A percentile compares a stretch with the other conserved stretches of the same genome.
Conservation (phyloP, 1,284 basidiomycete genomes). For the Heliocybe sulcata region DNA sequence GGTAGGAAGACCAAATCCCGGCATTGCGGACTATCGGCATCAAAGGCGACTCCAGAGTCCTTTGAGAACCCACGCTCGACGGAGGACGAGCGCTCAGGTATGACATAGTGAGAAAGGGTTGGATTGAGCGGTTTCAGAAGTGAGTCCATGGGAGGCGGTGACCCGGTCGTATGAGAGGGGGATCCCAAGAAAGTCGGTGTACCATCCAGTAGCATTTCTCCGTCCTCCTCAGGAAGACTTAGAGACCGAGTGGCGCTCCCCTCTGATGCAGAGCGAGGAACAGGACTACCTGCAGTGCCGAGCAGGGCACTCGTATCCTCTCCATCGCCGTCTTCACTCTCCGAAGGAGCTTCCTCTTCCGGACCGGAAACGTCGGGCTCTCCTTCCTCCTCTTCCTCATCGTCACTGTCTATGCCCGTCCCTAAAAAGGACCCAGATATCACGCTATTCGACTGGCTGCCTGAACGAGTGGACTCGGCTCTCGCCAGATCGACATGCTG, state of each 20-base stretch:
- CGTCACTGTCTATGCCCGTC: conserved; percentile 15
- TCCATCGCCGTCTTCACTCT: conserved; percentile 9
- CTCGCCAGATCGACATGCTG: conserved; percentile 68
- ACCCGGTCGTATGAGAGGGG: not conserved
- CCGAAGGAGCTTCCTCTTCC: not conserved
- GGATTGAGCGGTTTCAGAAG: not conserved
- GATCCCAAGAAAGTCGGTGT: not conserved
- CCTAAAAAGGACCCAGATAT: conserved; percentile 18
- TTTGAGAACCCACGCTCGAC: too few relatives aligned
- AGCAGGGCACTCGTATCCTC: not conserved
- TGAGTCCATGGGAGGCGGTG: not conserved
- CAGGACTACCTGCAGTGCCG: not conserved
- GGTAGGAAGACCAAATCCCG: too few relatives aligned
- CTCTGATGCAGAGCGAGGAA: not conserved
- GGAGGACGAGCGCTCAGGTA: not conserved
- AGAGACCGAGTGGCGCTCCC: not conserved
- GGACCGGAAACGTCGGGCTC: not conserved
- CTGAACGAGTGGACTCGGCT: conserved; percentile 26
- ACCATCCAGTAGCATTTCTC: not conserved
- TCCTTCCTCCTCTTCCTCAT: conserved; percentile 17
- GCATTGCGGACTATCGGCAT: too few relatives aligned
- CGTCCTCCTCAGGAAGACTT: not conserved
- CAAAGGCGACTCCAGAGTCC: too few relatives aligned
- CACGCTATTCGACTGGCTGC: conserved; percentile 50
- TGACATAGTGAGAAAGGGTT: not conserved